A percentile compares a stretch with the other conserved stretches of the same genome.
These are phyloP conservation scores for Miamiensis avidus DNA, from an alignment of 169 alveolate genomes.

Conservation along the genomic window DNA sequence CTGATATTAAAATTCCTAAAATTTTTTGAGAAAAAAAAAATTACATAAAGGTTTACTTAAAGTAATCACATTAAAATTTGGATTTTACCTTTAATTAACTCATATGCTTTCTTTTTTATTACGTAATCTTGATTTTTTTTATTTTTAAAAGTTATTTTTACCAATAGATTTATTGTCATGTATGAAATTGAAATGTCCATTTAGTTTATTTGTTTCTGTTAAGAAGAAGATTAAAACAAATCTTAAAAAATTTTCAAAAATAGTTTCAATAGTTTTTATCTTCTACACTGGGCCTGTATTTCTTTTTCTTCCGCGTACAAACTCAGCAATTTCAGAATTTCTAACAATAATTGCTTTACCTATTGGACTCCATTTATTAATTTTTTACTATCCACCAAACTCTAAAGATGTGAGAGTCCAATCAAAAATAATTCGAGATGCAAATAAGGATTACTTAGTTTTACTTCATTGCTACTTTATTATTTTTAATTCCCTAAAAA, in stretches of 20 bases:
- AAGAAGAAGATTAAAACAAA: no score
- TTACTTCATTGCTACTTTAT: no score
- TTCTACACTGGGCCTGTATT: slow-evolving; percentile 1
- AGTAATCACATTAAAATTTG: no score
- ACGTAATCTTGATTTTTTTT: slow-evolving; percentile 19
- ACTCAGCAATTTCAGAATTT: neutral
- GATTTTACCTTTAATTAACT: neutral
- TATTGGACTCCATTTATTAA: no score
- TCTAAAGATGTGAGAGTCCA: neutral
- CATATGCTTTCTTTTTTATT: slow-evolving; percentile 19
- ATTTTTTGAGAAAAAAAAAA: no score
- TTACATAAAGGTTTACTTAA: no score
- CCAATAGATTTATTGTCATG: neutral
- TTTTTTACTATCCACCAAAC: neutral
- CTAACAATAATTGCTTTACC: neutral
- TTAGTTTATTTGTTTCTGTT: neutral
- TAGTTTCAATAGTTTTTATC: slow-evolving; percentile 2
- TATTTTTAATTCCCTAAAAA: no score
- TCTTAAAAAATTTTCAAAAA: slow-evolving; percentile 3
- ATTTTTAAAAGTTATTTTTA: neutral
- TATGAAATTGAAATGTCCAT: slow-evolving; percentile 1
- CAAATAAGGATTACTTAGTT: neutral
- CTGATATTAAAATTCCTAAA: no score
- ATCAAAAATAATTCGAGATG: neutral
- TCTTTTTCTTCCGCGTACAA: slow-evolving; percentile 11